Evolutionary conservation across 768 basidiomycete species (phyloP).

Genomic region (Sarcodon sp.): DNA sequence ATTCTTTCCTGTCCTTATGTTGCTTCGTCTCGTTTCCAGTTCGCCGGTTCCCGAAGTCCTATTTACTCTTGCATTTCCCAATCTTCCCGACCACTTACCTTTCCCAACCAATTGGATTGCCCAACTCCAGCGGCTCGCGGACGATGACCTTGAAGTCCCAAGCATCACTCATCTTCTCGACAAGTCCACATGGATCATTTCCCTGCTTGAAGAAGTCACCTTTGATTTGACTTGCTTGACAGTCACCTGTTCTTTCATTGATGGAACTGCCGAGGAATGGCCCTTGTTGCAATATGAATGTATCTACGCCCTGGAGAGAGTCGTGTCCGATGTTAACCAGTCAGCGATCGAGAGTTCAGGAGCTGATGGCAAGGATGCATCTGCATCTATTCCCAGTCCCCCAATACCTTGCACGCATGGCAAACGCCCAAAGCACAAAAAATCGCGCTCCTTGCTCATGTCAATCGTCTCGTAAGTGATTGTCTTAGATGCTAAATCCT

Average conservation of each 20-base stretch:
- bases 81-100: conserved; percentile 26
- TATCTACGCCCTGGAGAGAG: conserved; percentile 30
- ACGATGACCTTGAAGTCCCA: conserved; percentile 42
- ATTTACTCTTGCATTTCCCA: conserved; percentile 39
- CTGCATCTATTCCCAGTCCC: neutral
- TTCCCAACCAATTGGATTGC: conserved; percentile 40
- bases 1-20: conserved; percentile 25
- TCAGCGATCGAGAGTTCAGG: conserved; percentile 25
- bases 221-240: conserved; percentile 40
- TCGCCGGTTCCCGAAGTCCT: conserved; percentile 38
- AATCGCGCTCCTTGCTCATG: conserved; percentile 59
- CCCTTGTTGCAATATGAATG: conserved; percentile 25
- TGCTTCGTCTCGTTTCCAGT: conserved; percentile 38
- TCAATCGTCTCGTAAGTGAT: conserved; percentile 45
- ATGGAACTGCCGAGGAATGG: conserved; percentile 40
- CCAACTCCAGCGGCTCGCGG: conserved; percentile 34
- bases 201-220: conserved; percentile 42
- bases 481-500: neutral
- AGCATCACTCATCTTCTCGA: conserved; percentile 44
- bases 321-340: conserved; percentile 39
- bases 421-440: conserved; percentile 43
- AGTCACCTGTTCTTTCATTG: conserved; percentile 43
- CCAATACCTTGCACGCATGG: conserved; percentile 5
- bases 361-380: conserved; percentile 1
- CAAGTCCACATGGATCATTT: conserved; percentile 41